Conservation (phyloP, 1,139 yeast genomes). For the Taphrina wiesneri region DNA sequence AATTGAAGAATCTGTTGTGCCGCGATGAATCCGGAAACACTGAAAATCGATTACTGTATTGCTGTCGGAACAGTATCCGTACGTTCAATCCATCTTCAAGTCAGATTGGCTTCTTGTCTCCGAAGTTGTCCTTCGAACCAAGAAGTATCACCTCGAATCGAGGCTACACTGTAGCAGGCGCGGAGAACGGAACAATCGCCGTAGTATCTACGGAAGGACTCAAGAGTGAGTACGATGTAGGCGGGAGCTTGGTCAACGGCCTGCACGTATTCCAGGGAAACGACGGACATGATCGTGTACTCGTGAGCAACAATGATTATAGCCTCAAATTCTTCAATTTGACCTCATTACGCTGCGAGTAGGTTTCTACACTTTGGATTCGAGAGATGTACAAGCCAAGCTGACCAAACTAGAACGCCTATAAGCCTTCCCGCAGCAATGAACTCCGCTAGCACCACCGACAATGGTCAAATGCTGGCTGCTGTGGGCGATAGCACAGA, state of each 20-base stretch:
- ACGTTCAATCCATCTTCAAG: conserved; percentile 1
- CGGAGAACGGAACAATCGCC: conserved; percentile 24
- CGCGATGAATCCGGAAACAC: conserved; percentile 5
- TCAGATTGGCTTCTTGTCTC: conserved; percentile 1
- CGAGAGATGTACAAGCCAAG: too few species aligned
- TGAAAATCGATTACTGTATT: conserved; percentile 8
- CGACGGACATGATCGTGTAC: conserved; percentile 1
- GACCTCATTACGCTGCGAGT: neutral
- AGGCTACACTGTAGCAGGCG: conserved; percentile 29
- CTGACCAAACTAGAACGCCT: neutral
- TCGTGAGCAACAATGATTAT: conserved; percentile 24
- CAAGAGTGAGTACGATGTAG: conserved; percentile 17
- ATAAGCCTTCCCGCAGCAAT: conserved; percentile 25
- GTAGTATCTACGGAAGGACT: neutral
- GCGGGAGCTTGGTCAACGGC: conserved; percentile 29
- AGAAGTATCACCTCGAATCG: conserved; percentile 9
- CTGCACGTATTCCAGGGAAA: conserved; percentile 7
- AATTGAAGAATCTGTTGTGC: conserved; percentile 25
- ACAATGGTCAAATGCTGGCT: conserved; percentile 34
- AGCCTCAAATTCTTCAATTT: conserved; percentile 22
- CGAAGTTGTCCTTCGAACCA: conserved; percentile 29
- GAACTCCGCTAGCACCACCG: conserved; percentile 34
- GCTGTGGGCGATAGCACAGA: conserved; percentile 36
- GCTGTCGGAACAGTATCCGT: conserved; percentile 26
- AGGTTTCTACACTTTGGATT: neutral